These are phyloP conservation scores for Amorphotheca resinae DNA, from an alignment of 495 filamentous ascomycete genomes.

Conservation along the genomic window DNA sequence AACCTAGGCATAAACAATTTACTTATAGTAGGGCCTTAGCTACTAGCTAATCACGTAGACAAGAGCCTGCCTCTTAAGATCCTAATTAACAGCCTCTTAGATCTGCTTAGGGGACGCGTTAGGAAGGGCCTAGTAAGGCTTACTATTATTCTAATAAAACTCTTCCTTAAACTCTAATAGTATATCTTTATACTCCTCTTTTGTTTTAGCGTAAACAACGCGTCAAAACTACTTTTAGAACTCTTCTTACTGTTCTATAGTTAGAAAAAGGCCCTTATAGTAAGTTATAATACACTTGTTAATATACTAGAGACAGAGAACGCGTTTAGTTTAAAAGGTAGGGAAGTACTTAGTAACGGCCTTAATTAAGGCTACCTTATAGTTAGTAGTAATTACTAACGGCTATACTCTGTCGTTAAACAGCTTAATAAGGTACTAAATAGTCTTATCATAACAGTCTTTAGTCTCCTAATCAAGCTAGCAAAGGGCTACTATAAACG, in stretches of 20 bases:
- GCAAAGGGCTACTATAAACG: background rate
- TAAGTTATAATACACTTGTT: background rate
- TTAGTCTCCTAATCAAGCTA: background rate
- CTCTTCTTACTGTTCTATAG: background rate
- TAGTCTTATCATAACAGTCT: background rate
- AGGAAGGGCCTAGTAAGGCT: background rate
- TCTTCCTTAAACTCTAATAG: background rate
- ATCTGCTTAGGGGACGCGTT: background rate
- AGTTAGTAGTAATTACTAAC: background rate
- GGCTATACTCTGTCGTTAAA: background rate
- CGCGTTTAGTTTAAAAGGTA: background rate
- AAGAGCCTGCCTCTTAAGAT: too few species aligned
- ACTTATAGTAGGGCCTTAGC: background rate
- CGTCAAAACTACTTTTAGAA: background rate
- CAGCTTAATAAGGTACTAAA: background rate
- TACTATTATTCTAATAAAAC: conserved; percentile 1
- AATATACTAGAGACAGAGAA: background rate
- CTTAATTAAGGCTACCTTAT: background rate
- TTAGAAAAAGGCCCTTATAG: background rate
- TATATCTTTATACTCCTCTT: background rate
- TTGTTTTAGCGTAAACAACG: background rate
- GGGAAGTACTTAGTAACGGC: background rate
- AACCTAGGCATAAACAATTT: background rate
- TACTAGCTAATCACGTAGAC: background rate
- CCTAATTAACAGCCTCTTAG: background rate